phyloP scores from a whole-genome alignment of 2,329 filamentous ascomycete species.

The Verticillium nubilum region DNA sequence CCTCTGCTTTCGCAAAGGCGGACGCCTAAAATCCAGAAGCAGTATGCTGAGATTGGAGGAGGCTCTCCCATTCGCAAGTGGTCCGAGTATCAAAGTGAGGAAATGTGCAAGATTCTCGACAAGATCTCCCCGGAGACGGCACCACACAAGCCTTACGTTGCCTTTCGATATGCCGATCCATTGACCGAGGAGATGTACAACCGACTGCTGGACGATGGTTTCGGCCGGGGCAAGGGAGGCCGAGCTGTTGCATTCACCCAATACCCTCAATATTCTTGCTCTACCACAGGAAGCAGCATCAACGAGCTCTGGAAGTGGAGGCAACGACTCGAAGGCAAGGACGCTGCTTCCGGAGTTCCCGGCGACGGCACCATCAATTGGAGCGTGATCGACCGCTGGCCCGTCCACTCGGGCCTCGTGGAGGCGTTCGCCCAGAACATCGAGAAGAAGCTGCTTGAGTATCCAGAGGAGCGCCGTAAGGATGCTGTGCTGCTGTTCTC shows the following conservation, averaged over 20 bases:
- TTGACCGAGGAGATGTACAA: conserved; percentile 93
- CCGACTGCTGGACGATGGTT: conserved; percentile 77
- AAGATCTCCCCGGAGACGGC: conserved; percentile 86
- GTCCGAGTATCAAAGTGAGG: conserved; percentile 88
- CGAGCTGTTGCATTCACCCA: conserved; percentile 96
- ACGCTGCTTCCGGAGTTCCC: conserved; percentile 43
- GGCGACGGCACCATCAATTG: conserved; percentile 73
- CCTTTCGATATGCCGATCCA: conserved; percentile 91
- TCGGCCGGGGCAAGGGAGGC: conserved; percentile 83
- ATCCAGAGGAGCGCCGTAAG: conserved; percentile 73
- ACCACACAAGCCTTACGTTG: conserved; percentile 95
- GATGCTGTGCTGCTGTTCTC: conserved; percentile 87
- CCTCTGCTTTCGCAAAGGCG: conserved; percentile 79
- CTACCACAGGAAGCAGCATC: conserved; percentile 89
- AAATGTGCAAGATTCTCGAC: conserved; percentile 98
- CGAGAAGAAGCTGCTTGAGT: conserved; percentile 75
- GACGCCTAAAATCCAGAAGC: conserved; percentile 94
- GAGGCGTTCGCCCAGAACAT: conserved; percentile 93
- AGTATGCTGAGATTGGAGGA: conserved; percentile 91
- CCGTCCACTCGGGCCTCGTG: conserved; percentile 81
- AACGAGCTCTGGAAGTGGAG: conserved; percentile 99
- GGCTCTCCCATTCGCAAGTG: conserved; percentile 98
- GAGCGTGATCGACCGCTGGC: conserved; percentile 99
- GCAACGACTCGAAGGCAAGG: conserved; percentile 77
- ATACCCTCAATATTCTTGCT: conserved; percentile 98